Evolutionary conservation across 495 filamentous ascomycete species (phyloP).

Genomic region (Rostrohypoxylon terebratum): DNA sequence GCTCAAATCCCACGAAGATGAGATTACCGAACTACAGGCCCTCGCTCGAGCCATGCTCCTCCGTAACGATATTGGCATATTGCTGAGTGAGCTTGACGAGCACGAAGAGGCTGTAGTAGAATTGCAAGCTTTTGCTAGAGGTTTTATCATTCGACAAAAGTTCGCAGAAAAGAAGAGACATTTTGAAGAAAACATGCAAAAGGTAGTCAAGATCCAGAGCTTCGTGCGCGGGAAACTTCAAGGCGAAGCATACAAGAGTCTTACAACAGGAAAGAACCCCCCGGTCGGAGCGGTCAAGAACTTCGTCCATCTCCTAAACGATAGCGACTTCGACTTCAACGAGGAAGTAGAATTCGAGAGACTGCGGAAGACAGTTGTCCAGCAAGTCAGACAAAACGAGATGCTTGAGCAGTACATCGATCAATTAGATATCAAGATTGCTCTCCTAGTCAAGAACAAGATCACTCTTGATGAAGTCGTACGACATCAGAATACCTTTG

Average conservation of each 20-base stretch:
- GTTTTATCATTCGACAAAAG: constrained; percentile 74
- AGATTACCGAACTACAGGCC: constrained; percentile 76
- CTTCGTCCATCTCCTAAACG: constrained; percentile 96
- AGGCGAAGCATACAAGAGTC: constrained; percentile 95
- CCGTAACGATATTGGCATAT: constrained; percentile 73
- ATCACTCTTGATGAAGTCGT: constrained; percentile 98
- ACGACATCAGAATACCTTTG: constrained; percentile 95
- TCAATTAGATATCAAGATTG: constrained; percentile 98
- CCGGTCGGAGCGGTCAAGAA: constrained; percentile 96
- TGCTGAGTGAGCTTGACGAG: constrained; percentile 80
- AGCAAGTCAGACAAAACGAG: constrained; percentile 97
- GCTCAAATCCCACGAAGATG: constrained; percentile 66
- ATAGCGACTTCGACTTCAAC: constrained; percentile 98
- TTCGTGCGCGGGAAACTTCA: constrained; percentile 93
- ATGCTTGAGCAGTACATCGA: constrained; percentile 97
- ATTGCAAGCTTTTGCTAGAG: constrained; percentile 80
- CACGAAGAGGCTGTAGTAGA: constrained; percentile 79
- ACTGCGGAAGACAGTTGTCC: constrained; percentile 91
- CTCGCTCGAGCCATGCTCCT: constrained; percentile 81
- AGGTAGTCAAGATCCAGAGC: constrained; percentile 98
- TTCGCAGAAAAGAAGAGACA: constrained; percentile 88
- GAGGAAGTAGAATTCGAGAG: constrained; percentile 97
- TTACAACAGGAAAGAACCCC: constrained; percentile 96
- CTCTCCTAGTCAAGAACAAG: constrained; percentile 97
- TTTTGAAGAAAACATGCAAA: constrained; percentile 97